Evolutionary conservation across 257 asterid genomes (phyloP).

Genomic region (Ballota nigra): DNA sequence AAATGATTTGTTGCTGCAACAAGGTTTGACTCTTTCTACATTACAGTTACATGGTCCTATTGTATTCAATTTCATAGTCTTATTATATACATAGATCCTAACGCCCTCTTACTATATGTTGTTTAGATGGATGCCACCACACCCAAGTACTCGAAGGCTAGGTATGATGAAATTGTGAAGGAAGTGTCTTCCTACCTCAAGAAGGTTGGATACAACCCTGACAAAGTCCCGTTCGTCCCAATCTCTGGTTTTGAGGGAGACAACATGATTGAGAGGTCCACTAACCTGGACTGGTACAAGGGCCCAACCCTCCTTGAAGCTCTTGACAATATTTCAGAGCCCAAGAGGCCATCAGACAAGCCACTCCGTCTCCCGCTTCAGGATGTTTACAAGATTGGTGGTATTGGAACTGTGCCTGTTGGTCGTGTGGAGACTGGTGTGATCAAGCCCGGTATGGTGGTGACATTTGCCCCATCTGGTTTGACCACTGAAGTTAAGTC

Average conservation of each 20-base stretch:
- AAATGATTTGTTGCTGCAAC: slow-evolving; percentile 76
- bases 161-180: slow-evolving; percentile 75
- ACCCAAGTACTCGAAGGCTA: slow-evolving; percentile 75
- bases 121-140: slow-evolving; percentile 83
- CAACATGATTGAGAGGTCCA: too few relatives aligned
- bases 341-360: slow-evolving; percentile 77
- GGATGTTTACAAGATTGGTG: slow-evolving; percentile 82
- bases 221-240: too few relatives aligned
- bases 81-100: neutral
- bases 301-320: too few relatives aligned
- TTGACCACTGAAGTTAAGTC: too few relatives aligned
- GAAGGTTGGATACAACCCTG: too few relatives aligned
- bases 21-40: slow-evolving; percentile 37
- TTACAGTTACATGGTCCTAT: neutral
- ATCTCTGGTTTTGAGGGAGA: too few relatives aligned
- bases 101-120: neutral
- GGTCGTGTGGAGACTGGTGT: too few relatives aligned
- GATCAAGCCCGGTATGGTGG: too few relatives aligned
- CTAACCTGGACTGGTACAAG: too few relatives aligned
- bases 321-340: too few relatives aligned
- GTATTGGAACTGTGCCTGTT: too few relatives aligned
- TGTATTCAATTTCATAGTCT: neutral
- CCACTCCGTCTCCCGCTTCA: slow-evolving; percentile 79
- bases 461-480: too few relatives aligned
- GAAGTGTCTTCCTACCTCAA: slow-evolving; percentile 79